Conservation (phyloP, 805 yeast species). For the Cyberlindnera euphorbiae region DNA sequence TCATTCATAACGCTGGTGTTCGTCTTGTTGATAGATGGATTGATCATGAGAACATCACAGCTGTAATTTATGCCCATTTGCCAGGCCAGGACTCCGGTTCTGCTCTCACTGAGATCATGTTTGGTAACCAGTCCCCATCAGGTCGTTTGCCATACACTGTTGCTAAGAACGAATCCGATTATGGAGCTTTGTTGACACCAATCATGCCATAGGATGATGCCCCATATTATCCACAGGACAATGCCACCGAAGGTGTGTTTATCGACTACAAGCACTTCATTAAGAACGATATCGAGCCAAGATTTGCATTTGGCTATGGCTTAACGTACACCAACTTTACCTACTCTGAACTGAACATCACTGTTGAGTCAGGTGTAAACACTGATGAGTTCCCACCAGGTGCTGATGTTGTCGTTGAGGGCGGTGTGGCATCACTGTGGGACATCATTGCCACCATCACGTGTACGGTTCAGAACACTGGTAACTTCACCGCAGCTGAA, state of each 20-base stretch:
- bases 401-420: slow-evolving; percentile 3
- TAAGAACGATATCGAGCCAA: slow-evolving; percentile 43
- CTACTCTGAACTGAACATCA: slow-evolving; percentile 29
- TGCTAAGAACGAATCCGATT: slow-evolving; percentile 9
- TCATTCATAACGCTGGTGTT: slow-evolving; percentile 10
- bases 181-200: slow-evolving; percentile 2
- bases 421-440: slow-evolving; percentile 9
- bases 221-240: slow-evolving; percentile 27
- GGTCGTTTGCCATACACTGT: slow-evolving; percentile 10
- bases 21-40: slow-evolving; percentile 9
- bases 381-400: slow-evolving; percentile 9
- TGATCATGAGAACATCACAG: slow-evolving; percentile 10
- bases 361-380: slow-evolving; percentile 17
- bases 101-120: slow-evolving; percentile 7
- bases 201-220: slow-evolving; percentile 20
- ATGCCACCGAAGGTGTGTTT: slow-evolving; percentile 23
- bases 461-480: too few relatives aligned
- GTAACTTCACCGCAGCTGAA: slow-evolving; percentile 20
- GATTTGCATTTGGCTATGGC: slow-evolving; percentile 59
- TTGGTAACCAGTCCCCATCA: slow-evolving; percentile 11
- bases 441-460: not conserved
- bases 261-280: slow-evolving; percentile 55
- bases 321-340: slow-evolving; percentile 44
- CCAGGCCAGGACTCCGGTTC: slow-evolving; percentile 10
- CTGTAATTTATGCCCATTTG: slow-evolving; percentile 8